These are phyloP conservation scores for Phialophora expanda DNA, from an alignment of 2,329 filamentous ascomycete genomes.

Conservation along the genomic window DNA sequence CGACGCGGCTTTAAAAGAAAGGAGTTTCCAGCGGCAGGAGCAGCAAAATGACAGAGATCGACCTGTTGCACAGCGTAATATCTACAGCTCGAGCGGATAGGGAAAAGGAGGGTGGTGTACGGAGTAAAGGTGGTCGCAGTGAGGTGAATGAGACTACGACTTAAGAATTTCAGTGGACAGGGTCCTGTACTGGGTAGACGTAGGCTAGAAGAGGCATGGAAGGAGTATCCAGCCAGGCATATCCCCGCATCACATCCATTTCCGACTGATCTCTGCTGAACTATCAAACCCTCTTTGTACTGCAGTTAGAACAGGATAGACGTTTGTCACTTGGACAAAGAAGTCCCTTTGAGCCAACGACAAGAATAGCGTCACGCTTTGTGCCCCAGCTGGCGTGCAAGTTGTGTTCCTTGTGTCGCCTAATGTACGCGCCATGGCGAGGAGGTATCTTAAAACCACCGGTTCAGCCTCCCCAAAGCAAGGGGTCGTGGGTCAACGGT, in stretches of 20 bases:
- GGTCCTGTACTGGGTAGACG: not conserved
- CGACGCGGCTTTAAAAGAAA: slow-evolving; percentile 1
- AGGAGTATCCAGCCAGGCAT: not conserved
- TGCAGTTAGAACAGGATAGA: not conserved
- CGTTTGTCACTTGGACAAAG: not conserved
- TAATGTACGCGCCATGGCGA: not conserved
- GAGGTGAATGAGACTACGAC: slow-evolving; percentile 17
- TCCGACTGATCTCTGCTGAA: not conserved
- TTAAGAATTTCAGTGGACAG: slow-evolving; percentile 11
- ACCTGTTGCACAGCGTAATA: not conserved
- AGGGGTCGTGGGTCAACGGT: not conserved
- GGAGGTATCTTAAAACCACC: not conserved
- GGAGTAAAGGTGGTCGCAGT: not conserved
- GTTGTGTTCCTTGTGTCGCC: not conserved
- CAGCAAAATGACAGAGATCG: slow-evolving; percentile 3
- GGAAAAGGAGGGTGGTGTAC: slow-evolving; percentile 9
- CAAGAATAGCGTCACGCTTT: slow-evolving; percentile 2
- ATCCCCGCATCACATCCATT: not conserved
- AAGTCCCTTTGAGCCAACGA: slow-evolving; percentile 4
- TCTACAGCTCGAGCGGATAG: not conserved
- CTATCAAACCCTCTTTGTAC: slow-evolving; percentile 5
- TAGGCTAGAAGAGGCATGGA: slow-evolving; percentile 14
- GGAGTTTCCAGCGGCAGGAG: not conserved
- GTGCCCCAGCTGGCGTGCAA: not conserved
- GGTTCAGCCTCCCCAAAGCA: not conserved